Conservation (phyloP, 768 basidiomycete genomes). For the Hypsizygus marmoreus region DNA sequence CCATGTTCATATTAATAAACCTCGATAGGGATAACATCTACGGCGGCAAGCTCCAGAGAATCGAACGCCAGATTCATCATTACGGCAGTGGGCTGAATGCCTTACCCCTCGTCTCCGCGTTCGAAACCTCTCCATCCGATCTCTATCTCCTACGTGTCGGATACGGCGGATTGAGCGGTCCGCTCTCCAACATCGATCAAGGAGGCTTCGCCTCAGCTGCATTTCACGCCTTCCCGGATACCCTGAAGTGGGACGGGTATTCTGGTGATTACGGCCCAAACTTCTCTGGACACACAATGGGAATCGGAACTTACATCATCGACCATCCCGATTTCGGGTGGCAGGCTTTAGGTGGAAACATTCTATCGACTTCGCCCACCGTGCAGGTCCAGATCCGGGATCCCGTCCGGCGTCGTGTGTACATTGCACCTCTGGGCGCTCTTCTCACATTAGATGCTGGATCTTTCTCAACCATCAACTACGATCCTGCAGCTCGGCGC, state of each 20-base stretch:
- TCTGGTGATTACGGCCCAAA: slow-evolving; percentile 64
- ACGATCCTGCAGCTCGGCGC: slow-evolving; percentile 37
- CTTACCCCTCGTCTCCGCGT: slow-evolving; percentile 52
- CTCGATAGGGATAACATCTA: slow-evolving; percentile 54
- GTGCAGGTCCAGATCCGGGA: slow-evolving; percentile 48
- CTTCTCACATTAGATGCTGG: slow-evolving; percentile 53
- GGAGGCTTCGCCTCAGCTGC: slow-evolving; percentile 60
- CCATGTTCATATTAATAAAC: slow-evolving; percentile 5
- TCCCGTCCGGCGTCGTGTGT: slow-evolving; percentile 51
- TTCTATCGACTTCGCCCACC: slow-evolving; percentile 40
- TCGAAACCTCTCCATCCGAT: slow-evolving; percentile 47
- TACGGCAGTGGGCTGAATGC: slow-evolving; percentile 60
- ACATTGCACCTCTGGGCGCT: slow-evolving; percentile 49
- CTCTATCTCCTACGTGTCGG: slow-evolving; percentile 53
- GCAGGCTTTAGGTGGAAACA: slow-evolving; percentile 58
- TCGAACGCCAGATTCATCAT: slow-evolving; percentile 61
- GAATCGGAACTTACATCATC: slow-evolving; percentile 48
- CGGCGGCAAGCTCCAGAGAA: slow-evolving; percentile 53
- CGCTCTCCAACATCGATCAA: slow-evolving; percentile 57
- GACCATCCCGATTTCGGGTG: slow-evolving; percentile 61
- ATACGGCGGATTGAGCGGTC: slow-evolving; percentile 53
- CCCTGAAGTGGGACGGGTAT: slow-evolving; percentile 58
- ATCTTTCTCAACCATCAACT: slow-evolving; percentile 45
- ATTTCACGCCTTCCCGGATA: slow-evolving; percentile 61
- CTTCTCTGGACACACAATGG: slow-evolving; percentile 56